Conservation (phyloP, 2,329 filamentous ascomycete species). For the Sclerotinia glacialis region DNA sequence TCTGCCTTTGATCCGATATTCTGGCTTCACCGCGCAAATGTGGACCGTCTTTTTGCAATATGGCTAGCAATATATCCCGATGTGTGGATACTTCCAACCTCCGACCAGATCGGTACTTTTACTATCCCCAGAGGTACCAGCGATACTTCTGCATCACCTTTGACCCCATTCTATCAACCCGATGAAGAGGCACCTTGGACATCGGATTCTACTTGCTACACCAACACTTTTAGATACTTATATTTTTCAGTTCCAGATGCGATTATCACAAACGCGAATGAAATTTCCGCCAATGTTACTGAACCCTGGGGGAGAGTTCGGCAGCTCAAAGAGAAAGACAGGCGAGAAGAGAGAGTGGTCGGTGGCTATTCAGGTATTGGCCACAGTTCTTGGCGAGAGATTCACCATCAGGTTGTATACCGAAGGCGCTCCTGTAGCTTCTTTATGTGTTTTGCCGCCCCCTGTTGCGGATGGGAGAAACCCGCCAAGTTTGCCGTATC, state of each 20-base stretch:
- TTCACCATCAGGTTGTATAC: neutral
- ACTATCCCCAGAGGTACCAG: slow-evolving; percentile 30
- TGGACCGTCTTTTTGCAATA: slow-evolving; percentile 58
- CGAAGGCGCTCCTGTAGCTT: neutral
- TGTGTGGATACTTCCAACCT: slow-evolving; percentile 37
- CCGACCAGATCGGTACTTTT: slow-evolving; percentile 39
- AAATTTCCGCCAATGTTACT: slow-evolving; percentile 60
- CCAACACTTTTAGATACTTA: slow-evolving; percentile 32
- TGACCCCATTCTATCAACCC: slow-evolving; percentile 31
- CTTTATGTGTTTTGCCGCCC: neutral
- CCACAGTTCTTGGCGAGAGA: neutral
- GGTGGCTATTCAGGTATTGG: slow-evolving; percentile 6
- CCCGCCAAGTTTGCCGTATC: slow-evolving; percentile 27
- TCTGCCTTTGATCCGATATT: slow-evolving; percentile 50
- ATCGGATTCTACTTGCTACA: slow-evolving; percentile 25
- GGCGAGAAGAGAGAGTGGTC: slow-evolving; percentile 29
- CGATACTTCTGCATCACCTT: slow-evolving; percentile 34
- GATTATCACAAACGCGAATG: slow-evolving; percentile 46
- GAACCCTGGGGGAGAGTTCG: slow-evolving; percentile 31
- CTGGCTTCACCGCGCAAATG: slow-evolving; percentile 54
- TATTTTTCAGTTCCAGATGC: slow-evolving; percentile 44
- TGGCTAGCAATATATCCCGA: slow-evolving; percentile 46
- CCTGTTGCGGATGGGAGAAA: neutral
- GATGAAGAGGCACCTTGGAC: slow-evolving; percentile 36
- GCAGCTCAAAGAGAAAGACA: neutral